A percentile compares a stretch with the other conserved stretches of the same genome.
Conservation (phyloP, 768 basidiomycete genomes). For the Kwoniella sp. region DNA sequence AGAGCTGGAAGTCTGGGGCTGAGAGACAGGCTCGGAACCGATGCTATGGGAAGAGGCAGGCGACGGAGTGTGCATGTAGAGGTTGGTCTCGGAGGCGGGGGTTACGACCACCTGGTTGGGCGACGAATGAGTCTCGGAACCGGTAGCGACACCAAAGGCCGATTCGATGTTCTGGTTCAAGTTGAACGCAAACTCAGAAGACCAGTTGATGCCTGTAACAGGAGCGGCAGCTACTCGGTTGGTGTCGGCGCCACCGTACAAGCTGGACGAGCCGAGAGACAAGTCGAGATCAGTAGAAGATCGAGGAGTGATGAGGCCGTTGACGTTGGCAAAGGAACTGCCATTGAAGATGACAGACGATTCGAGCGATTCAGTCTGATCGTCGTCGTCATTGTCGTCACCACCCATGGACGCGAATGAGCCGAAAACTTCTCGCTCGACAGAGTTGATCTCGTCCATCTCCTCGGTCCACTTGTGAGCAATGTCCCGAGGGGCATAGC, state of each 20-base stretch:
- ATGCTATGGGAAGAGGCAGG: slow-evolving; percentile 20
- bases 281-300: slow-evolving; percentile 26
- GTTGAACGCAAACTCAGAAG: slow-evolving; percentile 27
- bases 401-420: slow-evolving; percentile 36
- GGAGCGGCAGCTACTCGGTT: not conserved
- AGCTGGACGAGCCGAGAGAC: slow-evolving; percentile 1
- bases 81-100: slow-evolving; percentile 12
- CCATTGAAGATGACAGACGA: slow-evolving; percentile 1
- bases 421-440: slow-evolving; percentile 48
- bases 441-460: slow-evolving; percentile 42
- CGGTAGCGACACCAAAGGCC: not conserved
- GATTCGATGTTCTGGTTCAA: not conserved
- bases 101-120: slow-evolving; percentile 12
- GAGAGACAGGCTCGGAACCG: not conserved
- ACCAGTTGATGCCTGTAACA: slow-evolving; percentile 28
- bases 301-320: slow-evolving; percentile 31
- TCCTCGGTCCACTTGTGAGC: slow-evolving; percentile 38
- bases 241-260: slow-evolving; percentile 1
- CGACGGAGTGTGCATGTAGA: slow-evolving; percentile 29
- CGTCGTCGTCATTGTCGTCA: slow-evolving; percentile 36
- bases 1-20: not conserved
- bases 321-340: slow-evolving; percentile 7
- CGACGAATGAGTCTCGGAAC: not conserved
- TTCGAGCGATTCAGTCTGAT: slow-evolving; percentile 17
- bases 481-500: slow-evolving; percentile 55